phyloP scores from a whole-genome alignment of 1,139 yeast genomes.

The Hemisphaericaspora subhashii region DNA sequence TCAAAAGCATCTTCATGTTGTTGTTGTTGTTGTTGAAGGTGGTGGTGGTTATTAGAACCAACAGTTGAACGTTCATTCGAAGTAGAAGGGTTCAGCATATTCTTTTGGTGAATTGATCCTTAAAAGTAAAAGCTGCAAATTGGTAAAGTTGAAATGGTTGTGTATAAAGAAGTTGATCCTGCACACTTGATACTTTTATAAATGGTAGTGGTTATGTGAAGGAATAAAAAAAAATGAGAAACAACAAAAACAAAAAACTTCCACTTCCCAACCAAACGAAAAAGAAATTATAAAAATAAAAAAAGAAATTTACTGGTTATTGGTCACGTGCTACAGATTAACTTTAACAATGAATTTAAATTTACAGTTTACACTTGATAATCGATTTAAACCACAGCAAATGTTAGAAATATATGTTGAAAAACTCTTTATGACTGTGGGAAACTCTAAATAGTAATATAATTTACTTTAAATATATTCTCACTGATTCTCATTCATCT shows the following conservation, averaged over 20 bases:
- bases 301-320: not conserved
- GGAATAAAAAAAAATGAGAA: not conserved
- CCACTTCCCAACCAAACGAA: not conserved
- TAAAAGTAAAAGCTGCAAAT: not conserved
- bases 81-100: slow-evolving; percentile 7
- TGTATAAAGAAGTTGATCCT: not conserved
- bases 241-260: not conserved
- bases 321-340: not conserved
- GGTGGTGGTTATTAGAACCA: not conserved
- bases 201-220: not conserved
- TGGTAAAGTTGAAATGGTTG: not conserved
- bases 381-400: too few species aligned
- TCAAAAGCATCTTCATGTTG: slow-evolving; percentile 9
- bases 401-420: too few species aligned
- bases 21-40: slow-evolving; percentile 9
- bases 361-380: too few species aligned
- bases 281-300: not conserved
- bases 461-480: too few species aligned
- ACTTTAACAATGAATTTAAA: too few species aligned
- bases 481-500: too few species aligned
- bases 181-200: not conserved
- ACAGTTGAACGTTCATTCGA: slow-evolving; percentile 10
- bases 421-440: too few species aligned
- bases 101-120: not conserved
- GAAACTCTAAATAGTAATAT: too few species aligned